These are phyloP conservation scores for Parmelia sp. DNA, from an alignment of 495 filamentous ascomycete species.

Conservation along the genomic window DNA sequence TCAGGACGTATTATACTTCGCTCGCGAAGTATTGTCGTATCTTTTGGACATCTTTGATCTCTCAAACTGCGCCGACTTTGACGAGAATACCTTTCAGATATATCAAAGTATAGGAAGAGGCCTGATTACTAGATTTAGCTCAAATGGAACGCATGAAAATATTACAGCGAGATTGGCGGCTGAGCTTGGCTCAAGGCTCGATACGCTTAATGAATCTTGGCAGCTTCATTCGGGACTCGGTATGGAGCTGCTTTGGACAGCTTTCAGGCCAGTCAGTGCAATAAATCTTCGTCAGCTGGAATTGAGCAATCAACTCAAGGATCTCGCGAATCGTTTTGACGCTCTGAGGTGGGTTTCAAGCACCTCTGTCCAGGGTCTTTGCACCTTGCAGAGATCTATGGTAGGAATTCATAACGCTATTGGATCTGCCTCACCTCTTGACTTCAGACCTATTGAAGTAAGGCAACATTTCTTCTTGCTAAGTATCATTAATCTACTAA, in stretches of 20 bases:
- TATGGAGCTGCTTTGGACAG: slow-evolving; percentile 80
- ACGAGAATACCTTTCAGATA: slow-evolving; percentile 51
- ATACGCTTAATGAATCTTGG: slow-evolving; percentile 43
- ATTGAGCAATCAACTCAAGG: slow-evolving; percentile 54
- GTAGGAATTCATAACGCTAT: slow-evolving; percentile 14
- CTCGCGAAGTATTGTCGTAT: slow-evolving; percentile 16
- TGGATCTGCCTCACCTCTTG: not conserved
- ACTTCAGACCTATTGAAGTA: not conserved
- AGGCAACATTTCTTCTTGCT: not conserved
- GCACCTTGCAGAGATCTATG: slow-evolving; percentile 38
- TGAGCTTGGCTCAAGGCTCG: slow-evolving; percentile 37
- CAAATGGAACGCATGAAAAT: not conserved
- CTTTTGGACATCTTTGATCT: slow-evolving; percentile 31
- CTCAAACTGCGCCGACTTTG: slow-evolving; percentile 32
- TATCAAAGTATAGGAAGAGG: slow-evolving; percentile 44
- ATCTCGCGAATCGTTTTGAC: slow-evolving; percentile 71
- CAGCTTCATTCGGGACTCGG: slow-evolving; percentile 66
- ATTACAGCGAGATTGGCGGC: slow-evolving; percentile 30
- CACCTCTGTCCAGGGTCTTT: slow-evolving; percentile 38
- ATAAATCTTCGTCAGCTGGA: slow-evolving; percentile 44
- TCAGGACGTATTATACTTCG: slow-evolving; percentile 13
- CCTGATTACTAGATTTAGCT: slow-evolving; percentile 26
- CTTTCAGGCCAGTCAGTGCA: slow-evolving; percentile 60
- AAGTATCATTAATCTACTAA: slow-evolving; percentile 19
- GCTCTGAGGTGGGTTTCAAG: slow-evolving; percentile 40